phyloP scores from a whole-genome alignment of 2,329 filamentous ascomycete species.

The Penicillium sp. region DNA sequence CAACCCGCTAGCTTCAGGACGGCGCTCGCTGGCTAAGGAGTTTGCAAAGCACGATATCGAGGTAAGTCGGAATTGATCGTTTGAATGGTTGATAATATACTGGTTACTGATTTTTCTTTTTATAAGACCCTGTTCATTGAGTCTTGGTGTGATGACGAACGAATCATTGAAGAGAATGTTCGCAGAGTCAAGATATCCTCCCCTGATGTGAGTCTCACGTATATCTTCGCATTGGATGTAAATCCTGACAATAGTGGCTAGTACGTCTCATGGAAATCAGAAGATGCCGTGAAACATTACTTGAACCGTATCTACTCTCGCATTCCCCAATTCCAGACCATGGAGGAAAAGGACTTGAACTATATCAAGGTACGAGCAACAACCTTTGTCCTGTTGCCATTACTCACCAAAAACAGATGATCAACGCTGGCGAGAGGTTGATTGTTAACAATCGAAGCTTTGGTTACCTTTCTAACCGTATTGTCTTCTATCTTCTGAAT shows the following conservation, averaged over 20 bases:
- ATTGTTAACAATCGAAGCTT: constrained; percentile 97
- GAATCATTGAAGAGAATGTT: constrained; percentile 93
- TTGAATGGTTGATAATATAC: neutral
- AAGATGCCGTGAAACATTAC: constrained; percentile 90
- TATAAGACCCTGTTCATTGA: constrained; percentile 91
- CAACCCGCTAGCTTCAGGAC: constrained; percentile 79
- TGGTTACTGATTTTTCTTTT: neutral
- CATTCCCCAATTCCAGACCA: constrained; percentile 94
- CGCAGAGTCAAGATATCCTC: constrained; percentile 97
- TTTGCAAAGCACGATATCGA: constrained; percentile 97
- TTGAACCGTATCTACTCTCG: constrained; percentile 83
- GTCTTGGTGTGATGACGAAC: constrained; percentile 88
- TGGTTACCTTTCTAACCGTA: constrained; percentile 92
- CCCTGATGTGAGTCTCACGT: constrained; percentile 68
- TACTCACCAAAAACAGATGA: constrained; percentile 60
- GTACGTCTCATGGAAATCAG: constrained; percentile 87
- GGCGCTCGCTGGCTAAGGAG: constrained; percentile 84
- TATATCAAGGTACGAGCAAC: constrained; percentile 69
- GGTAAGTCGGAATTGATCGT: constrained; percentile 46
- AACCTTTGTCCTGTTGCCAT: neutral
- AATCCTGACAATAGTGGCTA: constrained; percentile 34
- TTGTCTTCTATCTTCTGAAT: constrained; percentile 97
- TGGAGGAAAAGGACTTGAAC: constrained; percentile 90
- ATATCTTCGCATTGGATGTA: neutral
- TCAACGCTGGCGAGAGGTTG: constrained; percentile 90